A percentile compares a stretch with the other conserved stretches of the same genome.
These are phyloP conservation scores for Sordariomycetes sp. DNA, from an alignment of 2,329 filamentous ascomycete genomes.

Conservation along the genomic window DNA sequence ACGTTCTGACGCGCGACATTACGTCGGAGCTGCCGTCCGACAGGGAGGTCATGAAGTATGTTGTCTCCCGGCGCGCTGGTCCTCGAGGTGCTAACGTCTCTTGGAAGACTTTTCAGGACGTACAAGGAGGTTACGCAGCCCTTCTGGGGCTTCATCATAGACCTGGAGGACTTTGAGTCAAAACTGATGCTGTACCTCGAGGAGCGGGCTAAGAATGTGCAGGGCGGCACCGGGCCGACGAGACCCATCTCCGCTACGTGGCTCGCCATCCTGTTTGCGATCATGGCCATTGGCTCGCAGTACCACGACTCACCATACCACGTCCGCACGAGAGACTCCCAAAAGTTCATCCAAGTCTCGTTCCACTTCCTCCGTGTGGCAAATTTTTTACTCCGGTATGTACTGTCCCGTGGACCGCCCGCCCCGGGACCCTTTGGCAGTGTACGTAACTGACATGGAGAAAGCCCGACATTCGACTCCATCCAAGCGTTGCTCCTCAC, in stretches of 20 bases:
- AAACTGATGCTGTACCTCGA: constrained; percentile 53
- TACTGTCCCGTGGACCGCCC: background rate
- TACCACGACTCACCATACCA: constrained; percentile 54
- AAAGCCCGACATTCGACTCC: constrained; percentile 48
- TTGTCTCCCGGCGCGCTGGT: constrained; percentile 2
- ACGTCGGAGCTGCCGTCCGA: constrained; percentile 49
- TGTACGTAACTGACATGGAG: background rate
- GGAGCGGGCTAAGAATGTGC: constrained; percentile 44
- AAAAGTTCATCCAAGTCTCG: constrained; percentile 49
- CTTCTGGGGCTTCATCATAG: constrained; percentile 55
- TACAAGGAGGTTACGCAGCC: constrained; percentile 56
- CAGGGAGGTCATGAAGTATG: constrained; percentile 53
- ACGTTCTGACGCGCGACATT: constrained; percentile 46
- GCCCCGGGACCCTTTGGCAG: too few relatives aligned
- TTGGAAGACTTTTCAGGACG: constrained; percentile 45
- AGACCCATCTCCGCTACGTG: constrained; percentile 48
- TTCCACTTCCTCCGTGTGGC: constrained; percentile 52
- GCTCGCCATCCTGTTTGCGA: constrained; percentile 52
- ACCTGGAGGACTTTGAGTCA: constrained; percentile 52
- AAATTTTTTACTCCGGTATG: constrained; percentile 46
- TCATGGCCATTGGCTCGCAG: constrained; percentile 52
- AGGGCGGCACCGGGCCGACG: constrained; percentile 27
- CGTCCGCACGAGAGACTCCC: constrained; percentile 42
- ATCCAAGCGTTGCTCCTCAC: constrained; percentile 51
- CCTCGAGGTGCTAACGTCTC: background rate